Evolutionary conservation across 768 basidiomycete species (phyloP).

Genomic region (Hericium rajendrae): DNA sequence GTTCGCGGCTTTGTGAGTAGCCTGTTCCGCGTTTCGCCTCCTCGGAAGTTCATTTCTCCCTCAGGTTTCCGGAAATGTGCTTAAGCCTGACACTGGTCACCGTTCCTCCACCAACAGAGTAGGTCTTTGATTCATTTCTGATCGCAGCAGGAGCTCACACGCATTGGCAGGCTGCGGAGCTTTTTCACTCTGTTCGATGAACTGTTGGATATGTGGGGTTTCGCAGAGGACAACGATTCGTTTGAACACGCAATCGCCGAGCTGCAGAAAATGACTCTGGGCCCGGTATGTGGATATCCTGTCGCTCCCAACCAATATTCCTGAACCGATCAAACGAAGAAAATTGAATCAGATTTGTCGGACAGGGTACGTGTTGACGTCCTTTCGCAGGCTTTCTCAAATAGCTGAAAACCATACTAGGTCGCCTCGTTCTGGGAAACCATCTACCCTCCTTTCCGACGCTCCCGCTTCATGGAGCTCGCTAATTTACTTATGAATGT

Average conservation of each 20-base stretch:
- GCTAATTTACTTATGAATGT: slow-evolving; percentile 54
- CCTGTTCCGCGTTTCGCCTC: not conserved
- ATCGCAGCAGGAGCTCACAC: not conserved
- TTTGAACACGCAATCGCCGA: slow-evolving; percentile 62
- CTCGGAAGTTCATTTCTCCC: not conserved
- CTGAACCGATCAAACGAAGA: no score
- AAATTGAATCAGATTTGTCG: not conserved
- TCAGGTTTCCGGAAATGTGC: slow-evolving; percentile 65
- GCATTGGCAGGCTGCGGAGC: slow-evolving; percentile 39
- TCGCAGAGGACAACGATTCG: slow-evolving; percentile 53
- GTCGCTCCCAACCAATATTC: no score
- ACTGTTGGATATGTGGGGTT: slow-evolving; percentile 51
- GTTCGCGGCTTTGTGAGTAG: slow-evolving; percentile 53
- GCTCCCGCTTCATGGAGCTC: slow-evolving; percentile 43
- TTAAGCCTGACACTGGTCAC: slow-evolving; percentile 61
- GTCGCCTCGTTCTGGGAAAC: slow-evolving; percentile 58
- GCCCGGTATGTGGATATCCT: slow-evolving; percentile 34
- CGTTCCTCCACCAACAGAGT: slow-evolving; percentile 61
- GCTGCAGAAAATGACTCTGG: slow-evolving; percentile 42
- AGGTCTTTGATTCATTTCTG: slow-evolving; percentile 17
- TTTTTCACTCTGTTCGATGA: slow-evolving; percentile 56
- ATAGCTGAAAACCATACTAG: slow-evolving; percentile 23
- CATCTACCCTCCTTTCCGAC: slow-evolving; percentile 41
- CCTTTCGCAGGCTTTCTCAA: not conserved
- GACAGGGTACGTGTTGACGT: not conserved